phyloP scores from a whole-genome alignment of 495 filamentous ascomycete species.

The Aspergillus asperescens region DNA sequence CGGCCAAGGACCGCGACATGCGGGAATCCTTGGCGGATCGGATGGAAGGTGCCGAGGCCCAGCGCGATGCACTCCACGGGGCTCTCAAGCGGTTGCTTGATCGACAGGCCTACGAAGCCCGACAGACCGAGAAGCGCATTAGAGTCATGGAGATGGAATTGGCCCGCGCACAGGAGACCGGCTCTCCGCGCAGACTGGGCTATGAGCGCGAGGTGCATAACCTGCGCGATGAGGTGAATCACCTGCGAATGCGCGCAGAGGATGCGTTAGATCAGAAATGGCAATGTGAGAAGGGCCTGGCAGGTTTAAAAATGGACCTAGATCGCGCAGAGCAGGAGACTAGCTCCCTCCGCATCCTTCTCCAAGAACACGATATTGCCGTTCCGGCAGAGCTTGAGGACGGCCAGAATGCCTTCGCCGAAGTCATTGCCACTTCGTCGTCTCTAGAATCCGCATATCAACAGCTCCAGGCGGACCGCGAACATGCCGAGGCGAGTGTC shows the following conservation, averaged over 20 bases:
- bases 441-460: constrained; percentile 74
- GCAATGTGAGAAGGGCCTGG: constrained; percentile 89
- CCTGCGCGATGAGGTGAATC: constrained; percentile 77
- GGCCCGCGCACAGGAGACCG: constrained; percentile 59
- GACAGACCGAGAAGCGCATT: constrained; percentile 73
- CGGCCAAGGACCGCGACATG: constrained; percentile 56
- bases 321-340: constrained; percentile 95
- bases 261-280: constrained; percentile 96
- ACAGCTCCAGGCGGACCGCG: constrained; percentile 75
- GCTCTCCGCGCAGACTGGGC: constrained; percentile 64
- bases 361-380: constrained; percentile 82
- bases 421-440: constrained; percentile 56
- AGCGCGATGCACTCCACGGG: constrained; percentile 85
- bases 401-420: constrained; percentile 43
- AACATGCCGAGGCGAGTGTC: constrained; percentile 60
- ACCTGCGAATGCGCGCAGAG: constrained; percentile 80
- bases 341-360: constrained; percentile 64
- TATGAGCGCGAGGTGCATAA: constrained; percentile 76
- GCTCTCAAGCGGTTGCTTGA: constrained; percentile 83
- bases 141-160: constrained; percentile 71
- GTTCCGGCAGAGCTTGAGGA: constrained; percentile 47
- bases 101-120: constrained; percentile 74
- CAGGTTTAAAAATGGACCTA: constrained; percentile 93
- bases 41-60: constrained; percentile 85
- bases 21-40: constrained; percentile 72